phyloP scores from a whole-genome alignment of 108 stramenopile genomes.

The Conticribra guillardii region DNA sequence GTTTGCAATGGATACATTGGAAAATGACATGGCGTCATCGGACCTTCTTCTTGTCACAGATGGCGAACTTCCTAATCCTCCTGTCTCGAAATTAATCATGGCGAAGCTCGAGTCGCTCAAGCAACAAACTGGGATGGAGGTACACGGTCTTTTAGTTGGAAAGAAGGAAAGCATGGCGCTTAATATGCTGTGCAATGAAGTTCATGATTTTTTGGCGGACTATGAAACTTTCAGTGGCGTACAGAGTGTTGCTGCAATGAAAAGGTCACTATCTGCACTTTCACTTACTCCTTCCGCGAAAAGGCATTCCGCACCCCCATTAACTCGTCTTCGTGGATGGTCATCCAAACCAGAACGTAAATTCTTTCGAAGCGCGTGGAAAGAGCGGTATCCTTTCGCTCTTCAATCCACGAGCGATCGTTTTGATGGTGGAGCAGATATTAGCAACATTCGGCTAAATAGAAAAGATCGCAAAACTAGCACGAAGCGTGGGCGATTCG shows the following conservation, averaged over 20 bases:
- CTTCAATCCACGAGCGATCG: too few species aligned
- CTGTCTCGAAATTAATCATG: constrained; percentile 57
- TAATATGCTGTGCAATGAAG: constrained; percentile 57
- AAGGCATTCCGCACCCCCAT: too few species aligned
- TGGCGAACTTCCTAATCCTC: constrained; percentile 83
- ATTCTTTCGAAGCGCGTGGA: too few species aligned
- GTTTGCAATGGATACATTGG: constrained; percentile 44
- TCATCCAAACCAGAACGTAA: constrained; percentile 1
- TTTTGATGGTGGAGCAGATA: too few species aligned
- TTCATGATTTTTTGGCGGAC: constrained; percentile 64
- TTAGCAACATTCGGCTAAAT: too few species aligned
- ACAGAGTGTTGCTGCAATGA: too few species aligned
- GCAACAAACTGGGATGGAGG: constrained; percentile 54
- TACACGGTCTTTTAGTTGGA: constrained; percentile 75
- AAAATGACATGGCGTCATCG: constrained; percentile 57
- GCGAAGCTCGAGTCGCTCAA: constrained; percentile 58
- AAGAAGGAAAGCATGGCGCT: constrained; percentile 67
- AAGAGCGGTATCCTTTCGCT: too few species aligned
- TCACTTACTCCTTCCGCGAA: too few species aligned
- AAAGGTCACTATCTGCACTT: constrained; percentile 10
- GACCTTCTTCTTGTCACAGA: constrained; percentile 80
- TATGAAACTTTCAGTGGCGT: constrained; percentile 40
- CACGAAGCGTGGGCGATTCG: constrained; percentile 19
- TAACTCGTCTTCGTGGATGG: not conserved
- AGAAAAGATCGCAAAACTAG: constrained; percentile 8